phyloP scores from a whole-genome alignment of 192 early-diverging fungal genomes.

The Entophlyctis luteolus region DNA sequence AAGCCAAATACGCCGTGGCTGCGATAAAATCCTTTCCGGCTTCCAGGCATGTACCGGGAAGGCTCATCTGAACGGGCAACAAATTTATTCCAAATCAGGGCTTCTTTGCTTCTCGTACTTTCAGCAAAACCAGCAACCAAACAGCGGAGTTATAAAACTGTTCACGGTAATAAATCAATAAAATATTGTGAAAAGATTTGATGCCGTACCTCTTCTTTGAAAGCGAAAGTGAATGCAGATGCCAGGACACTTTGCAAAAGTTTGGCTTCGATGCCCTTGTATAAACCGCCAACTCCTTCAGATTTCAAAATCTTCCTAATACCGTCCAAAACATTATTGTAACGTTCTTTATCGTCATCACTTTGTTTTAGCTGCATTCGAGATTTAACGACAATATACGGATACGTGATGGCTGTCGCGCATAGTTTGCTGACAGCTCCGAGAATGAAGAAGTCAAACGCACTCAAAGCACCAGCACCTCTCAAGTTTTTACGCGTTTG shows the following conservation, averaged over 20 bases:
- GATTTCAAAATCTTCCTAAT: constrained; percentile 84
- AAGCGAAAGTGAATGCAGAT: constrained; percentile 95
- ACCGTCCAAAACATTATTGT: constrained; percentile 80
- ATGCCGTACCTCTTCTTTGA: constrained; percentile 47
- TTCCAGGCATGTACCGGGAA: no score
- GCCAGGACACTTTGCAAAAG: constrained; percentile 93
- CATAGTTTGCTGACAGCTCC: constrained; percentile 93
- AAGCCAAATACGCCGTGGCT: no score
- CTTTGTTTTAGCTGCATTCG: constrained; percentile 95
- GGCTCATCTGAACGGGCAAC: not conserved
- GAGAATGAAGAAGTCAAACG: constrained; percentile 90
- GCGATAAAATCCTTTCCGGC: no score
- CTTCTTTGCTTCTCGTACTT: constrained; percentile 33
- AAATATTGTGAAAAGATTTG: not conserved
- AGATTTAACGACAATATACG: constrained; percentile 97
- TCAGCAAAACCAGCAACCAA: constrained; percentile 39
- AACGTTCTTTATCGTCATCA: constrained; percentile 64
- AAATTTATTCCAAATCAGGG: not conserved
- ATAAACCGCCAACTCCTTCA: constrained; percentile 80
- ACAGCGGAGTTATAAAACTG: constrained; percentile 37
- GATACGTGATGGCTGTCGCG: constrained; percentile 94
- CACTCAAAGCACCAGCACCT: constrained; percentile 53
- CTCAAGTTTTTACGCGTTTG: constrained; percentile 51
- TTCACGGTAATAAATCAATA: not conserved
- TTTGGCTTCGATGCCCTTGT: constrained; percentile 84